Percentiles rank a stretch among this genome's conserved stretches.
These are phyloP conservation scores for Rubus idaeus DNA, from an alignment of 306 rosid species.

Conservation along the genomic window DNA sequence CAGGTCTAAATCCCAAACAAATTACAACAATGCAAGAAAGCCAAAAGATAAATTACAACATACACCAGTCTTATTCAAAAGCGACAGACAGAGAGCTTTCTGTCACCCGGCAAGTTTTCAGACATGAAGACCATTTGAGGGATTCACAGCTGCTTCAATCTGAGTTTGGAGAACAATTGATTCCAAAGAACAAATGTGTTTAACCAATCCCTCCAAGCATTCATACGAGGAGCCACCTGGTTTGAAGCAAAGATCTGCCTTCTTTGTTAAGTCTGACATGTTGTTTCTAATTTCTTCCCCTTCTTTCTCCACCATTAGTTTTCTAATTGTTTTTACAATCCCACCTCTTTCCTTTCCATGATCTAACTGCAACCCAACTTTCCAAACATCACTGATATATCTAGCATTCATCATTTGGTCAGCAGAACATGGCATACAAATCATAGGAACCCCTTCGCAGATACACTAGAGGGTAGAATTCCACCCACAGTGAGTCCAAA, in stretches of 20 bases:
- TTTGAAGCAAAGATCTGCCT: constrained; percentile 25
- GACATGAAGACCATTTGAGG: too few relatives aligned
- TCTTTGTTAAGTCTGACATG: constrained; percentile 35
- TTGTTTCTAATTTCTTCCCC: constrained; percentile 39
- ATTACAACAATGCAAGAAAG: too few relatives aligned
- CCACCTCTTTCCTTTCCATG: constrained; percentile 38
- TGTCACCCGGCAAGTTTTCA: too few relatives aligned
- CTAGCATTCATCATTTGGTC: constrained; percentile 60
- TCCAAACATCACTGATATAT: constrained; percentile 52
- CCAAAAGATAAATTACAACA: too few relatives aligned
- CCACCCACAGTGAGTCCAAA: constrained; percentile 68
- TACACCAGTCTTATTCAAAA: too few relatives aligned
- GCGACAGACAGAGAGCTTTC: too few relatives aligned
- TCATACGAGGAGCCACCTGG: constrained; percentile 25
- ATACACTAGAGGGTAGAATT: constrained; percentile 64
- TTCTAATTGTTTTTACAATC: constrained; percentile 37
- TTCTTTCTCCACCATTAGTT: constrained; percentile 43
- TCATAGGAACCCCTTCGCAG: constrained; percentile 66
- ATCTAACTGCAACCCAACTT: constrained; percentile 42
- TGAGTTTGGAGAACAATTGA: too few relatives aligned
- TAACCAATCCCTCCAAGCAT: constrained; percentile 20
- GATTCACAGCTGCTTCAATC: too few relatives aligned
- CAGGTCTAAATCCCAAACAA: too few relatives aligned
- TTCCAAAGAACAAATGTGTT: not conserved
- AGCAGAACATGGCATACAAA: constrained; percentile 41